Conservation (phyloP, 1,284 basidiomycete genomes). For the Fomitopsis betulina region DNA sequence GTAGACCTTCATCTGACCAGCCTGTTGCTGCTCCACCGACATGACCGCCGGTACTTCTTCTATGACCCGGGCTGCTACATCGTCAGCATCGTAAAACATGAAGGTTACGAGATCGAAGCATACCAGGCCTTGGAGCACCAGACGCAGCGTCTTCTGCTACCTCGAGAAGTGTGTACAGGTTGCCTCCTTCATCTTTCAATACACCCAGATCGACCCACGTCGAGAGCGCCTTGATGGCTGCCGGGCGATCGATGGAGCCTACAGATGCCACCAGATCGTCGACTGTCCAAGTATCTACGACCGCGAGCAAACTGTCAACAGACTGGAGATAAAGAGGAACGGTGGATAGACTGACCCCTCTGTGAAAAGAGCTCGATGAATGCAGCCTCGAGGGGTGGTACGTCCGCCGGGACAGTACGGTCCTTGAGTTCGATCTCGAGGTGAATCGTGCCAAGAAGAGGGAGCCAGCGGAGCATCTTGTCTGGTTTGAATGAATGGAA, state of each 20-base stretch:
- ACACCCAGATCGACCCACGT: constrained; percentile 86
- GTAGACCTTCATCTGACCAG: constrained; percentile 79
- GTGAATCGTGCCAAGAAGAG: constrained; percentile 79
- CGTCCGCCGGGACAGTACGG: constrained; percentile 69
- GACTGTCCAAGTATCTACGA: constrained; percentile 62
- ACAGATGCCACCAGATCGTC: constrained; percentile 62
- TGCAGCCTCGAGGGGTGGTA: constrained; percentile 84
- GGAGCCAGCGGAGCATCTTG: constrained; percentile 83
- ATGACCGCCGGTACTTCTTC: constrained; percentile 49
- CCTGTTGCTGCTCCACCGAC: constrained; percentile 69
- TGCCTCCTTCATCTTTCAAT: constrained; percentile 59
- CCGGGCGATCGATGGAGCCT: constrained; percentile 55
- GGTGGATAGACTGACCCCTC: constrained; percentile 40
- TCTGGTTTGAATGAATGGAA: constrained; percentile 85
- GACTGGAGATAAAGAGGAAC: neutral
- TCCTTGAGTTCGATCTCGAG: constrained; percentile 81
- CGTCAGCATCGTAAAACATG: neutral
- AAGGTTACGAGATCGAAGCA: neutral
- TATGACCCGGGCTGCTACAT: constrained; percentile 23
- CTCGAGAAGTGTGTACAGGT: constrained; percentile 62
- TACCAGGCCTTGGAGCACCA: constrained; percentile 13
- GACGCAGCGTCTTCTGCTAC: constrained; percentile 35
- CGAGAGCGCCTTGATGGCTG: constrained; percentile 67
- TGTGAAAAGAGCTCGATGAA: constrained; percentile 83
- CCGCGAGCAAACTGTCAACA: neutral